Evolutionary conservation across 768 basidiomycete species (phyloP).

Genomic region (Hydnomerulius pinastri): DNA sequence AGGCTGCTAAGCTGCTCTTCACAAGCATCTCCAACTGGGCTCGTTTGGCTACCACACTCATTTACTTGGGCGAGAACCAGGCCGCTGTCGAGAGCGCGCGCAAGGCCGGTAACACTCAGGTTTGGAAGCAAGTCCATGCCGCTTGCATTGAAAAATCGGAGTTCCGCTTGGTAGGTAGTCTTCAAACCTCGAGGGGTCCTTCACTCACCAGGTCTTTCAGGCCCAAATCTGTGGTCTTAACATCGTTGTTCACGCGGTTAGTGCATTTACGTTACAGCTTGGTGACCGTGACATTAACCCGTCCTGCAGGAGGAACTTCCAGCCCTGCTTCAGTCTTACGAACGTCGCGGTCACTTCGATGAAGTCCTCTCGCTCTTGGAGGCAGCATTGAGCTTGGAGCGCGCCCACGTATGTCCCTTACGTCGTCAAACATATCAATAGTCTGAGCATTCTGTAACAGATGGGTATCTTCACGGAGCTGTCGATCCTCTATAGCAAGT

Average conservation of each 20-base stretch:
- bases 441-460: conserved; percentile 32
- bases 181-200: neutral
- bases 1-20: conserved; percentile 95
- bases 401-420: conserved; percentile 73
- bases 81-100: conserved; percentile 98
- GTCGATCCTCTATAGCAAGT: conserved; percentile 90
- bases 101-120: conserved; percentile 98
- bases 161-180: conserved; percentile 73
- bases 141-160: conserved; percentile 98
- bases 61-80: conserved; percentile 98
- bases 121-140: conserved; percentile 99
- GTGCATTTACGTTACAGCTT: conserved; percentile 17
- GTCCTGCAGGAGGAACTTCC: conserved; percentile 69
- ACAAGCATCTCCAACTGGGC: conserved; percentile 99
- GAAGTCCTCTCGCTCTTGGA: conserved; percentile 91
- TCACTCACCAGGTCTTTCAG: conserved; percentile 33
- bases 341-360: conserved; percentile 90
- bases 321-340: conserved; percentile 78
- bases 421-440: neutral
- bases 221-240: conserved; percentile 99
- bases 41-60: conserved; percentile 93
- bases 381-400: conserved; percentile 93
- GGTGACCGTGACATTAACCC: conserved; percentile 5
- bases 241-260: conserved; percentile 86
- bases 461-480: conserved; percentile 99